Conservation (phyloP, 202 grass and related monocot species). For the Eragrostis tef region DNA sequence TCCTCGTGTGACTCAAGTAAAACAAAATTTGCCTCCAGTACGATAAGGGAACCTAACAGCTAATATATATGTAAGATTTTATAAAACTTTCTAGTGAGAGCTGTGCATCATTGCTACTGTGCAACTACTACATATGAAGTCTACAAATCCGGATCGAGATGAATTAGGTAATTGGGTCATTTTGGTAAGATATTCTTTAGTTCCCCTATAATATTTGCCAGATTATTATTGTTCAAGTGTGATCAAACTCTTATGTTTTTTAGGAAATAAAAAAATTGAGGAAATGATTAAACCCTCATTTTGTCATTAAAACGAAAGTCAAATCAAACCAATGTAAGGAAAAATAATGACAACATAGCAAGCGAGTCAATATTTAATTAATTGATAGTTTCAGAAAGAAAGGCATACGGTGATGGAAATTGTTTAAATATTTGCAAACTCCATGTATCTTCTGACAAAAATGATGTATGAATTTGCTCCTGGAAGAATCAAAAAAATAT, state of each 20-base stretch:
- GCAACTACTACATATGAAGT: conserved; percentile 2
- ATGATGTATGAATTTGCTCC: conserved; percentile 75
- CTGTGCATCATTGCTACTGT: not conserved
- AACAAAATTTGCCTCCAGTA: not conserved
- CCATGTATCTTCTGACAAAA: conserved; percentile 88
- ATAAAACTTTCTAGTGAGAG: not conserved
- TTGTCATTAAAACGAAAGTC: conserved; percentile 13
- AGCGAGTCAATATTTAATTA: conserved; percentile 10
- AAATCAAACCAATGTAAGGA: conserved; percentile 20
- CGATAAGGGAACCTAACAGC: not conserved
- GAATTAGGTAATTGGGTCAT: too few species aligned
- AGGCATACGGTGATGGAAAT: conserved; percentile 70
- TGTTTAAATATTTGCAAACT: conserved; percentile 88
- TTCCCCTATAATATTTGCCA: not conserved
- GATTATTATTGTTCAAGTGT: not conserved
- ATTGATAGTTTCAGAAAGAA: conserved; percentile 17
- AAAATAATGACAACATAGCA: conserved; percentile 31
- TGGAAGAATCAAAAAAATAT: conserved; percentile 53
- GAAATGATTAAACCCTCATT: not conserved
- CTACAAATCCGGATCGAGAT: not conserved
- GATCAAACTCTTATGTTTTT: too few species aligned
- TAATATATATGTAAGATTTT: conserved; percentile 7
- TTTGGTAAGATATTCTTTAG: too few species aligned
- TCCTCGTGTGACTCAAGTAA: not conserved
- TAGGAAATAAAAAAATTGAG: too few species aligned